Conservation (phyloP, 306 rosid genomes). For the Pyrus communis region DNA sequence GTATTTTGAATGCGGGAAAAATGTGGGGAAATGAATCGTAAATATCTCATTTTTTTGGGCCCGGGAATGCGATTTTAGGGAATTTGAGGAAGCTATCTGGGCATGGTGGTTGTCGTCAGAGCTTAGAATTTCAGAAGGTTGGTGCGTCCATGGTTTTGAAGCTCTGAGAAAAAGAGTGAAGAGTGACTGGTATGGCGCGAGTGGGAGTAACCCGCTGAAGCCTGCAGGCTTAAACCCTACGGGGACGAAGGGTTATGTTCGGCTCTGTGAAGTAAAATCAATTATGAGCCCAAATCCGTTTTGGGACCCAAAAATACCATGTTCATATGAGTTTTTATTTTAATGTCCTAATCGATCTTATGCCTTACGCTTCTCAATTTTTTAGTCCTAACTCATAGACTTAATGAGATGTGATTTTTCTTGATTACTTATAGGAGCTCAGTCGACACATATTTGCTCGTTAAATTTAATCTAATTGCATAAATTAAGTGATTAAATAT, state of each 20-base stretch:
- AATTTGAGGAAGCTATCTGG: neutral
- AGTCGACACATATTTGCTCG: accelerated
- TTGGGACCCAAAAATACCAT: neutral
- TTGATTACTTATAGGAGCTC: accelerated
- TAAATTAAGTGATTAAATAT: neutral
- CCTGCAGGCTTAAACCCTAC: constrained; percentile 38
- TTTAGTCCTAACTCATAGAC: neutral
- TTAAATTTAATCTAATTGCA: too few relatives aligned
- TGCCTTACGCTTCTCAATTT: neutral
- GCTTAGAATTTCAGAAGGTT: neutral
- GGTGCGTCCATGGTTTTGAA: constrained; percentile 19
- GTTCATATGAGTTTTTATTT: neutral
- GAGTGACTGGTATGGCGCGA: neutral
- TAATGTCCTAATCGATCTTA: too few relatives aligned
- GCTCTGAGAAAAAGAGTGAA: neutral
- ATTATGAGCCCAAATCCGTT: neutral
- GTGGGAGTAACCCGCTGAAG: neutral
- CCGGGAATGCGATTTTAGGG: neutral
- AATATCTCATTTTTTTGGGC: constrained; percentile 39
- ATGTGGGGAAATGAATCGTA: constrained; percentile 34
- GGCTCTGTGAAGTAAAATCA: neutral
- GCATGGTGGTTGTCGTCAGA: constrained; percentile 2
- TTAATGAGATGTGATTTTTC: neutral
- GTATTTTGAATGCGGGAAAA: constrained; percentile 33
- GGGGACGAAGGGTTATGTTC: constrained; percentile 5